Percentiles rank a stretch among this genome's conserved stretches.
Conservation (phyloP, 2,329 filamentous ascomycete species). For the Penicillium oxalicum region DNA sequence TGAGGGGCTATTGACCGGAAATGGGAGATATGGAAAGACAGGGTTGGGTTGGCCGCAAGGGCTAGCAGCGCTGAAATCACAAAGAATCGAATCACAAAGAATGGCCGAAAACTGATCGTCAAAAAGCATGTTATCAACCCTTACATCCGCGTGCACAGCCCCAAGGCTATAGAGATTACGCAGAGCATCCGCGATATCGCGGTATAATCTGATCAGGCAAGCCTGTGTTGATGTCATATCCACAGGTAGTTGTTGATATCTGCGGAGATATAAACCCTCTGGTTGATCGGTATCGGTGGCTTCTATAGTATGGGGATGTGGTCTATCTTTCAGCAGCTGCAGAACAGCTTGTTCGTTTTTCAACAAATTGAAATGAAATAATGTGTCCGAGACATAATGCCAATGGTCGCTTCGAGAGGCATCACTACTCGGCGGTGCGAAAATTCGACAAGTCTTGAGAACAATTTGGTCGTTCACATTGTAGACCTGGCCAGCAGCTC, state of each 20-base stretch:
- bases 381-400: too few relatives aligned
- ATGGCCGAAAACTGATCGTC: constrained; percentile 7
- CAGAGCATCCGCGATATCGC: constrained; percentile 19
- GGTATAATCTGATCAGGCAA: constrained; percentile 16
- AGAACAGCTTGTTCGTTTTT: constrained; percentile 17
- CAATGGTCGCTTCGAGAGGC: too few relatives aligned
- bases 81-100: constrained; percentile 14
- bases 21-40: constrained; percentile 15
- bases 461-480: not conserved
- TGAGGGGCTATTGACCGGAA: constrained; percentile 17
- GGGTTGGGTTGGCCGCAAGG: constrained; percentile 14
- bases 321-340: constrained; percentile 10
- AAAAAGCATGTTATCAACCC: constrained; percentile 21
- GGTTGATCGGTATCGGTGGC: constrained; percentile 19
- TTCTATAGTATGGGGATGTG: constrained; percentile 21
- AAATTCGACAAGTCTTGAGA: too few relatives aligned
- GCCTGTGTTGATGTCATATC: constrained; percentile 5
- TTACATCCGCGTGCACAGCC: constrained; percentile 19
- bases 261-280: constrained; percentile 23
- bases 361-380: not conserved
- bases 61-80: constrained; percentile 21
- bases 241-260: constrained; percentile 13
- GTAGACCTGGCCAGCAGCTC: too few relatives aligned
- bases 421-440: too few relatives aligned
- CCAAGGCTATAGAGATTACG: constrained; percentile 19